phyloP scores from a whole-genome alignment of 2,329 filamentous ascomycete genomes.

The Lachnum nothofagi region DNA sequence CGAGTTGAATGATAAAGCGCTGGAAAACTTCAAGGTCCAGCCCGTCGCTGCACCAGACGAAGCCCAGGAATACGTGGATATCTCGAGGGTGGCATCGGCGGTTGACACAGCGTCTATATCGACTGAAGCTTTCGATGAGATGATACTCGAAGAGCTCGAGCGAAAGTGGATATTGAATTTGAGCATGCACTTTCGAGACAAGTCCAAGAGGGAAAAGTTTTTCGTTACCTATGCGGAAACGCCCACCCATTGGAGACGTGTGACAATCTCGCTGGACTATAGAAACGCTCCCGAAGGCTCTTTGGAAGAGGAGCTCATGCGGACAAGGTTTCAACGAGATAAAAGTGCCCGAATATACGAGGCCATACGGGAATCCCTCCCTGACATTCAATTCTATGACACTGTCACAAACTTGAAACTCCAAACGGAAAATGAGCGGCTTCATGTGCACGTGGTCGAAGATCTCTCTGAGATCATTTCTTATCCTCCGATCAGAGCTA shows the following conservation, averaged over 20 bases:
- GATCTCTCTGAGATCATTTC: conserved; percentile 83
- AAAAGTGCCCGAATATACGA: conserved; percentile 93
- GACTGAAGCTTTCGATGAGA: conserved; percentile 47
- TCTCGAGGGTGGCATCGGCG: conserved; percentile 23
- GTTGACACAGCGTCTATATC: conserved; percentile 29
- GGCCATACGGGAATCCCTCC: conserved; percentile 82
- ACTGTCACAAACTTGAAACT: conserved; percentile 95
- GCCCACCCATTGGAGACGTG: conserved; percentile 73
- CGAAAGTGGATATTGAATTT: conserved; percentile 91
- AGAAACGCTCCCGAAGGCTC: conserved; percentile 73
- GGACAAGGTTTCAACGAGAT: conserved; percentile 77
- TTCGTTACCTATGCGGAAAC: conserved; percentile 90
- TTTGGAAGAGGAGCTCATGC: conserved; percentile 75
- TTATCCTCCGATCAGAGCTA: conserved; percentile 68
- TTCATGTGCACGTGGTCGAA: conserved; percentile 97
- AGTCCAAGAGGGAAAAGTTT: conserved; percentile 91
- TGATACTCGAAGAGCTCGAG: conserved; percentile 77
- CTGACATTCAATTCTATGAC: conserved; percentile 93
- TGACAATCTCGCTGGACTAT: conserved; percentile 94
- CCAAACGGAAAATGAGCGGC: conserved; percentile 76
- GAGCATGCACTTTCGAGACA: conserved; percentile 96
- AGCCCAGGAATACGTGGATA: conserved; percentile 26
- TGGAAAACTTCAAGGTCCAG: conserved; percentile 15
- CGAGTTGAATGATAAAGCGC: conserved; percentile 18
- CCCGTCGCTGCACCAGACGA: conserved; percentile 15